Evolutionary conservation across 352 stramenopile species (phyloP).

Genomic region (Phytophthora nicotianae): DNA sequence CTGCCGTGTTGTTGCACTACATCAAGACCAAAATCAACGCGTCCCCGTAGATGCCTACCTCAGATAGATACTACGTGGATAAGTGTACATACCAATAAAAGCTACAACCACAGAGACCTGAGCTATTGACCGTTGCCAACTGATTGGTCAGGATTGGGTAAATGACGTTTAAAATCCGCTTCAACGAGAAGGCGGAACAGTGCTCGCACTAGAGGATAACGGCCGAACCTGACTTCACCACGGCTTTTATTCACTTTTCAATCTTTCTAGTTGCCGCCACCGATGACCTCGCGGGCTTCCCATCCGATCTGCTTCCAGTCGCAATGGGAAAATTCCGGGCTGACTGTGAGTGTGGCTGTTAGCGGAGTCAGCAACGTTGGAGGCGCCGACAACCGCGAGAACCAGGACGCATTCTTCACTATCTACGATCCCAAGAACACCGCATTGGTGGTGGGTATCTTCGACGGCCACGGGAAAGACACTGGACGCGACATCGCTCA

Average conservation of each 20-base stretch:
- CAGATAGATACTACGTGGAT: constrained; percentile 13
- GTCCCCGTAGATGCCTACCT: constrained; percentile 15
- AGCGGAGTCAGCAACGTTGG: constrained; percentile 67
- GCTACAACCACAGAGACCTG: background rate
- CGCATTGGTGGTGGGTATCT: constrained; percentile 73
- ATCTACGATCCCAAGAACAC: constrained; percentile 43
- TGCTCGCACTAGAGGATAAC: constrained; percentile 16
- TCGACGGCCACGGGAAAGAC: constrained; percentile 88
- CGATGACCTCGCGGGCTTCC: constrained; percentile 21
- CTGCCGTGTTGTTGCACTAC: constrained; percentile 66
- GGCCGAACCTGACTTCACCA: constrained; percentile 11
- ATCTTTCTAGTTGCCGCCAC: constrained; percentile 1
- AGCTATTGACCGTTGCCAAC: background rate
- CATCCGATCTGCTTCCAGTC: constrained; percentile 28
- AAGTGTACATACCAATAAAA: constrained; percentile 18
- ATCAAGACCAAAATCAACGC: constrained; percentile 66
- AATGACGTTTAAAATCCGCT: constrained; percentile 7
- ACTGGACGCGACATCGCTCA: constrained; percentile 70
- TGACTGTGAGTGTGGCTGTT: constrained; percentile 30
- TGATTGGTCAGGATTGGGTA: background rate
- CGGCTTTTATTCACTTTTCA: constrained; percentile 20
- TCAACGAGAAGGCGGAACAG: constrained; percentile 18
- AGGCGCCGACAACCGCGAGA: constrained; percentile 58
- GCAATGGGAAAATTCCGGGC: constrained; percentile 6
- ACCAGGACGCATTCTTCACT: constrained; percentile 92